Base-by-base conservation (phyloP, 2,329 filamentous ascomycete species). In the Fusarium anthophilum region DNA sequence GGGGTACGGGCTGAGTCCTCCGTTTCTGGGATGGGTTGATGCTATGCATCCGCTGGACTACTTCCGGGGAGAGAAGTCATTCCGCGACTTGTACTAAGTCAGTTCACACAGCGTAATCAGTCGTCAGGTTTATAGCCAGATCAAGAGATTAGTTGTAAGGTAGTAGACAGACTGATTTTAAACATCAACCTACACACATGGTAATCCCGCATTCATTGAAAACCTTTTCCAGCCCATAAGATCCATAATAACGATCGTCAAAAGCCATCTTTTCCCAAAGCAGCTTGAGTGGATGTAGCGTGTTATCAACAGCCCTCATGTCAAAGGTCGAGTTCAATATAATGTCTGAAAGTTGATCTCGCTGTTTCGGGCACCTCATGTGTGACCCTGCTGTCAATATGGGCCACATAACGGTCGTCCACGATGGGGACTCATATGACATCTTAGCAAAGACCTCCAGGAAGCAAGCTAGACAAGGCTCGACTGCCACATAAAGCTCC, bases 71-170 rank as follows among this genome's bases (percentile, higher is more conserved):
- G 44, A 45, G 18, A 45, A 45, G 44, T 10, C 44, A 26, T 45
- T 45, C 44, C 44, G 24, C 0, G 44, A 45, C 12, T 45, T 45
- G 24, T 45, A 45, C 5, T 45, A 6, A 26, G 44, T 20, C 44
- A 20, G 1, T 20, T 13, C 1, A 26, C 0, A 13, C 8, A 20
- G 1, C 15, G 15, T 0, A 35, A 35, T 35, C 14, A 3, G 14
- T 35, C 3, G 1, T 9, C 32, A 35, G 0, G 7, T 0, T 35
- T 15, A 35, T 35, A 15, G 32, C 0, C 32, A 35, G 17, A 26
- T 20, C 5, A 14, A 7, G 24, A 45, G 44, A 20, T 4, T 45
- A 14, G 5, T 26, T 6, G 0, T 10, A 14, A 14, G 17, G 12
- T 26, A 45, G 18, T 2, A 26, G 24, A 26, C 17, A 45, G 24